phyloP scores from a whole-genome alignment of 768 basidiomycete species.

The Termitomyces sp. region DNA sequence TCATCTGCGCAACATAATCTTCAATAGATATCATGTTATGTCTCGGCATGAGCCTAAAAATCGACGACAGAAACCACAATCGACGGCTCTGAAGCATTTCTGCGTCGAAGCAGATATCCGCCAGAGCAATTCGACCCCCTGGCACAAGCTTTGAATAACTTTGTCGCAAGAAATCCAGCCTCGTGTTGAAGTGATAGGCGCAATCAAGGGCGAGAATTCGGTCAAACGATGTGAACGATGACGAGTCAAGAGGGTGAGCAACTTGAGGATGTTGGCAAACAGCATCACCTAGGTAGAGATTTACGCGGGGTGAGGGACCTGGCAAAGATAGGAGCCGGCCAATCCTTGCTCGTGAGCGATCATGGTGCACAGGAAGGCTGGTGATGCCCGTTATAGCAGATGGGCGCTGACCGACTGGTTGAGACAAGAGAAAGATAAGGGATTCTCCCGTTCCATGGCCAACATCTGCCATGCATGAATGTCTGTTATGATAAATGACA shows the following conservation, averaged over 20 bases:
- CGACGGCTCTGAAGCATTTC: constrained; percentile 17
- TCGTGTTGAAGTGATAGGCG: constrained; percentile 61
- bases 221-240: constrained; percentile 29
- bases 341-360: constrained; percentile 39
- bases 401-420: constrained; percentile 40
- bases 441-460: constrained; percentile 70
- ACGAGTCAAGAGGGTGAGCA: constrained; percentile 40
- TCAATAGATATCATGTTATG: constrained; percentile 42
- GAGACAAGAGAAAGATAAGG: constrained; percentile 44
- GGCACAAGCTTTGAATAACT: constrained; percentile 36
- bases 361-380: constrained; percentile 40
- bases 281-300: constrained; percentile 45
- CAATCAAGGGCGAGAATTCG: constrained; percentile 60
- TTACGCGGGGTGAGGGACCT: constrained; percentile 23
- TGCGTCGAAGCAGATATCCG: constrained; percentile 52
- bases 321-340: constrained; percentile 17
- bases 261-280: constrained; percentile 26
- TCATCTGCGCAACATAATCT: constrained; percentile 39
- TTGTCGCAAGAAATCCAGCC: constrained; percentile 46
- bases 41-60: constrained; percentile 39
- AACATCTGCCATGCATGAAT: constrained; percentile 37
- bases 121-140: constrained; percentile 51
- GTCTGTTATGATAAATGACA: background rate
- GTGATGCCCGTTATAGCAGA: constrained; percentile 52
- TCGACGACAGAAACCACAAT: constrained; percentile 21